Base-by-base conservation (phyloP, 768 basidiomycete species). In the Rhodocollybia butyracea region DNA sequence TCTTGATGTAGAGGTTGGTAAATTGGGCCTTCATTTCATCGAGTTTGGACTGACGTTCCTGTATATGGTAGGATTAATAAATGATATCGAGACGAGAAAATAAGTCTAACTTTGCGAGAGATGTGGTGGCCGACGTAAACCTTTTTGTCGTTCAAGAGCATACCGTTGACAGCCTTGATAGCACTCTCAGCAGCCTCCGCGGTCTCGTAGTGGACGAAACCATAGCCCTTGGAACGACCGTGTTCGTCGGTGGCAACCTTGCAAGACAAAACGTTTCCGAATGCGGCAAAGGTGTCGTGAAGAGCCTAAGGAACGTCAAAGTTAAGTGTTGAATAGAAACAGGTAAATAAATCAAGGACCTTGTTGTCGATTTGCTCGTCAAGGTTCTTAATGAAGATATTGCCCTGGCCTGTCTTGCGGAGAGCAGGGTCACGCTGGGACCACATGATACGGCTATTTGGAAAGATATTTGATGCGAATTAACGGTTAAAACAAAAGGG, bases 371-470 rank as follows among this genome's bases (percentile, higher is more conserved):
- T 98, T 55, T 80, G 81, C 73, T 96, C 93, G 66, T 97, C 95
- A 63, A 99, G 76, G 76, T 99, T 99, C 80, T 99, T 99, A 77
- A 99, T 98, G 79, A 99, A 99, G 68, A 99, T 94, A 73, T 99
- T 99, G 73, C 97, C 97, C 77, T 98, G 94, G 61, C 94, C 94
- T 60, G 94, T 98, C 86, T 98, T 98, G 74, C 97, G 91, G 69
- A 99, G 86, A 63, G 94, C 93, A 57, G 97, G 97, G 78, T 98
- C 97, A 71, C 97, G 92, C 83, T 98, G 97, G 67, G 95, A 98
- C 96, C 97, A 98, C 97, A 99, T 99, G 82, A 99, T 99, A 66
- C 97, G 93, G 80, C 91, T 93, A 62, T 55, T 52, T 59, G 65
- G 60, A 55, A 52, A 60, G 34, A 26, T 60, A 26, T 48, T 39